phyloP scores from a whole-genome alignment of 1,284 basidiomycete genomes.

The Malassezia sp. region DNA sequence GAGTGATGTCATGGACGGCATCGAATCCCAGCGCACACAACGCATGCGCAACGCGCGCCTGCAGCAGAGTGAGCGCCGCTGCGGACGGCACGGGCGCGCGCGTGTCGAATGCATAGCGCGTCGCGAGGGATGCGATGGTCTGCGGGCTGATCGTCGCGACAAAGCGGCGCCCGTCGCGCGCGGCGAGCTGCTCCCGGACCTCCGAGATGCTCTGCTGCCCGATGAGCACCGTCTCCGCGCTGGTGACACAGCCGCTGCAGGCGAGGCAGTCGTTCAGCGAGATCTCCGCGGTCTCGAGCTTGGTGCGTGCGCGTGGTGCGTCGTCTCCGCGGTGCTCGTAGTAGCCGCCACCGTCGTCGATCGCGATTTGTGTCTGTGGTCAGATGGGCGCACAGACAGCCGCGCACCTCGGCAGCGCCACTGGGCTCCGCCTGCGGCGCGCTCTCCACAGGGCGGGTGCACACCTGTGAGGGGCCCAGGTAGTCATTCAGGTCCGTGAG shows the following conservation, averaged over 20 bases:
- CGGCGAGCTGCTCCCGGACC: constrained; percentile 54
- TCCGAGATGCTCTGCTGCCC: constrained; percentile 92
- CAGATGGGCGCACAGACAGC: not conserved
- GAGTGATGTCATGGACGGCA: constrained; percentile 82
- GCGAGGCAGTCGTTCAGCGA: constrained; percentile 89
- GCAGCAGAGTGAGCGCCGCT: constrained; percentile 47
- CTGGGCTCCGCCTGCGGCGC: constrained; percentile 49
- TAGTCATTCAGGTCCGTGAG: constrained; percentile 95
- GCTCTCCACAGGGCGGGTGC: constrained; percentile 77
- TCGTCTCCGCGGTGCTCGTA: constrained; percentile 55
- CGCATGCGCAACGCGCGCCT: constrained; percentile 50
- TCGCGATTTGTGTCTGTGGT: constrained; percentile 64
- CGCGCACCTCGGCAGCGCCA: constrained; percentile 1
- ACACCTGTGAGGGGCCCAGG: constrained; percentile 89
- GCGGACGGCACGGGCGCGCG: constrained; percentile 9
- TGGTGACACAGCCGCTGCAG: constrained; percentile 94
- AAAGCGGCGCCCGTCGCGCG: constrained; percentile 15
- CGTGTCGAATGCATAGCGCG: constrained; percentile 12
- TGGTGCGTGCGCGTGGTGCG: constrained; percentile 22
- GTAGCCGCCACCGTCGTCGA: constrained; percentile 71
- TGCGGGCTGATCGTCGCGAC: constrained; percentile 60
- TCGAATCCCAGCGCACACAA: constrained; percentile 55
- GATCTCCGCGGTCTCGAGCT: constrained; percentile 60
- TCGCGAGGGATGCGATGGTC: constrained; percentile 64
- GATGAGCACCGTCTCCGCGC: constrained; percentile 90